These are phyloP conservation scores for Schoenoplectus triqueter DNA, from an alignment of 202 grass and related monocot species.

Conservation along the genomic window DNA sequence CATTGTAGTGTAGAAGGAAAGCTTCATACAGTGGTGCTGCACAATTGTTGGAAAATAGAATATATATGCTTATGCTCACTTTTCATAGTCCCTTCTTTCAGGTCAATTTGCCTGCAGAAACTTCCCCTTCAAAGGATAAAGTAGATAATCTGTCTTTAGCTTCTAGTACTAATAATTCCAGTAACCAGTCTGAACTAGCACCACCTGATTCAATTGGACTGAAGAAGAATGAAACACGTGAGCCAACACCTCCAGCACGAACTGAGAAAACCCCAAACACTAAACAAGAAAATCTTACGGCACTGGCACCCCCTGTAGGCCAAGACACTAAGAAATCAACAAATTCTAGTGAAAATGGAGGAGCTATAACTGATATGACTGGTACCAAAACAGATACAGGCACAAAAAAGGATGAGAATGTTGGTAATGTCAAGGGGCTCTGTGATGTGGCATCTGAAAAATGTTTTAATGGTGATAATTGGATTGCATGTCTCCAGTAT, in stretches of 20 bases:
- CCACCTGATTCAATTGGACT: not conserved
- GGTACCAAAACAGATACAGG: slow-evolving; percentile 20
- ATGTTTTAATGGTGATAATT: slow-evolving; percentile 36
- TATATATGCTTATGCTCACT: slow-evolving; percentile 24
- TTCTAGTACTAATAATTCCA: slow-evolving; percentile 24
- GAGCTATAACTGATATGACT: slow-evolving; percentile 26
- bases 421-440: slow-evolving; percentile 3
- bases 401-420: slow-evolving; percentile 10
- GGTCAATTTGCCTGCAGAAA: slow-evolving; percentile 4
- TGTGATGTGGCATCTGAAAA: slow-evolving; percentile 30
- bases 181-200: slow-evolving; percentile 19
- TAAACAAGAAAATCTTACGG: slow-evolving; percentile 29
- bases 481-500: slow-evolving; percentile 45
- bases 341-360: not conserved
- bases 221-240: slow-evolving; percentile 15
- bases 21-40: not conserved
- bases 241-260: slow-evolving; percentile 25
- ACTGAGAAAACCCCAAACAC: slow-evolving; percentile 11
- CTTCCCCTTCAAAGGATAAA: slow-evolving; percentile 29
- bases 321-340: slow-evolving; percentile 34
- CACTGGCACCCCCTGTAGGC: slow-evolving; percentile 21
- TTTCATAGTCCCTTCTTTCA: not conserved
- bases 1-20: slow-evolving; percentile 8
- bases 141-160: not conserved
- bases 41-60: not conserved